Evolutionary conservation across 176 grass and related monocot genomes (phyloP).

Genomic region (Triticum monococcum): DNA sequence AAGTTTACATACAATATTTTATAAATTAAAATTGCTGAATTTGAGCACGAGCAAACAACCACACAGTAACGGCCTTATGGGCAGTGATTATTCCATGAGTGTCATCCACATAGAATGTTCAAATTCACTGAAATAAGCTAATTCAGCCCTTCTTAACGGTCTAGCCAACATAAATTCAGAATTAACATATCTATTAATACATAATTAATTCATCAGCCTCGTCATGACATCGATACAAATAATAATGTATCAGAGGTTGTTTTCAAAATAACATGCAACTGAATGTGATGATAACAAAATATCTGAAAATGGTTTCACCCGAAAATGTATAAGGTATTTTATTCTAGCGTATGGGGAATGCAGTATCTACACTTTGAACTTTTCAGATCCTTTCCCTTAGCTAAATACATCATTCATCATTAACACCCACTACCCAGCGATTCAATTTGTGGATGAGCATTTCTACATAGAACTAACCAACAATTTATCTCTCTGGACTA

Average conservation of each 20-base stretch:
- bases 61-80: not conserved
- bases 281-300: not conserved
- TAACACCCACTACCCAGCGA: not conserved
- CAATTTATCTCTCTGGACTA: not conserved
- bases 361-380: not conserved
- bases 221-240: not conserved
- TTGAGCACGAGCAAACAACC: not conserved
- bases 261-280: not conserved
- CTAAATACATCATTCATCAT: constrained; percentile 7
- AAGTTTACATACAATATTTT: not conserved
- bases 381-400: not conserved
- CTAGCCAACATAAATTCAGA: not conserved
- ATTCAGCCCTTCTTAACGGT: not conserved
- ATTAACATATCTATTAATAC: not conserved
- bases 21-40: not conserved
- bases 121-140: not conserved
- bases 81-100: not conserved
- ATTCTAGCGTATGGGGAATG: not conserved
- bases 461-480: not conserved
- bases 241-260: constrained; percentile 4
- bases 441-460: not conserved
- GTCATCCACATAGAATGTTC: not conserved
- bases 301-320: not conserved
- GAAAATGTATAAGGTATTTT: not conserved
- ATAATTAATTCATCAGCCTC: not conserved